Conservation (phyloP, 73 alveolate species). For the Paramecium pentaurelia region DNA sequence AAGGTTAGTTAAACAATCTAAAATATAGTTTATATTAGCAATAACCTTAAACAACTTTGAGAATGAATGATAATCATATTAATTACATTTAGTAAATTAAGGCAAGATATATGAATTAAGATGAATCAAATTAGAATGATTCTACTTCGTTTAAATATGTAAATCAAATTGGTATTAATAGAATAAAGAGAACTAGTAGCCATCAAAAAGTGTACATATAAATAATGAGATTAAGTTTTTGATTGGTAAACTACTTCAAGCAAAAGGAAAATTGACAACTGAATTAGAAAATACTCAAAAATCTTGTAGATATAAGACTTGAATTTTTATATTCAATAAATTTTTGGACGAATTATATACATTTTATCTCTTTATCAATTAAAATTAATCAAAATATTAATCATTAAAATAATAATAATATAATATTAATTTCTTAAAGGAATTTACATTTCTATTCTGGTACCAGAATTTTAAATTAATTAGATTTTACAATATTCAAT, state of each 20-base stretch:
- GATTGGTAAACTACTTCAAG: conserved; percentile 35
- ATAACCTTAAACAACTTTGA: not conserved
- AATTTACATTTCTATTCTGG: not conserved
- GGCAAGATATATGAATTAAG: not conserved
- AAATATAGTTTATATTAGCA: not conserved
- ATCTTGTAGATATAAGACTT: conserved; percentile 17
- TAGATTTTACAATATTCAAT: not conserved
- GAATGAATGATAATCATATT: conserved; percentile 34
- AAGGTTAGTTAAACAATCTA: not conserved
- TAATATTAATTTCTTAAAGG: no score
- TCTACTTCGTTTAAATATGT: not conserved
- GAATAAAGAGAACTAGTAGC: conserved; percentile 38
- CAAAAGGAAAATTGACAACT: conserved; percentile 34
- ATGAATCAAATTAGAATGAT: not conserved
- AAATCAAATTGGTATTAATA: not conserved
- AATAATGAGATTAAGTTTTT: conserved; percentile 40
- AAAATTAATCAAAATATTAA: not conserved
- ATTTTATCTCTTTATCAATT: not conserved
- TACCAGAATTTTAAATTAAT: not conserved
- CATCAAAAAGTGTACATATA: conserved; percentile 43
- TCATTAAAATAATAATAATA: not conserved
- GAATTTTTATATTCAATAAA: not conserved
- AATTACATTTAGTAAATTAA: not conserved
- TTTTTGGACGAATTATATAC: not conserved
- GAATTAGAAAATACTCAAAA: conserved; percentile 32